phyloP scores from a whole-genome alignment of 2,329 filamentous ascomycete species.

The Trichoderma sp. region DNA sequence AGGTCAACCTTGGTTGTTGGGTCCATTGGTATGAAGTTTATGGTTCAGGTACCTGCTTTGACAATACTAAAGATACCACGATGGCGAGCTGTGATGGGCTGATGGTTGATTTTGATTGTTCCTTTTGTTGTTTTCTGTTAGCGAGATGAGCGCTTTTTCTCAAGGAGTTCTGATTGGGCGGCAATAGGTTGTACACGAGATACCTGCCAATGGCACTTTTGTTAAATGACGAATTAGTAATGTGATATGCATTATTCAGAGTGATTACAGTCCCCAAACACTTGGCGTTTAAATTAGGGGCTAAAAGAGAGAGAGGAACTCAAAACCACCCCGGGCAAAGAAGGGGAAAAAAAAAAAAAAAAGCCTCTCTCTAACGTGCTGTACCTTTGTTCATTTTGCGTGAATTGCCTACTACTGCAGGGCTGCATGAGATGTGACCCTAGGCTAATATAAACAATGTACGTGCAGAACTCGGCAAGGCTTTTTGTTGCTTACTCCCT shows the following conservation, averaged over 20 bases:
- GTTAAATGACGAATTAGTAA: background rate
- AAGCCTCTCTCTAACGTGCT: background rate
- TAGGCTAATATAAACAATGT: background rate
- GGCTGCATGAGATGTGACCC: conserved; percentile 4
- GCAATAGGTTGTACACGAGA: background rate
- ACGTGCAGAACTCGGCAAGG: background rate
- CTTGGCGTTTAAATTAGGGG: conserved; percentile 1
- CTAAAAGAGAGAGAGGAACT: background rate
- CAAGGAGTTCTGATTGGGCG: background rate
- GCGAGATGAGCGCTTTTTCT: background rate
- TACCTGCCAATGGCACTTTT: conserved; percentile 7
- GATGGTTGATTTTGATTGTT: background rate
- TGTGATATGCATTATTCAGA: background rate
- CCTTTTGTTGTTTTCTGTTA: background rate
- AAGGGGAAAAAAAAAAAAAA: background rate
- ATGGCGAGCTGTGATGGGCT: background rate
- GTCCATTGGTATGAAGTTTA: conserved; percentile 34
- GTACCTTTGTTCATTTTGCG: conserved; percentile 5
- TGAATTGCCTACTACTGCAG: background rate
- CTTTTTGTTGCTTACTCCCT: background rate
- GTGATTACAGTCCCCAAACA: background rate
- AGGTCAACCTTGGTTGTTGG: background rate
- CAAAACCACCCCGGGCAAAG: background rate
- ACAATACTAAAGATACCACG: conserved; percentile 26
- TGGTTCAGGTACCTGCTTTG: conserved; percentile 1